phyloP scores from a whole-genome alignment of 106 monocot genomes.

The Dioscorea alata region DNA sequence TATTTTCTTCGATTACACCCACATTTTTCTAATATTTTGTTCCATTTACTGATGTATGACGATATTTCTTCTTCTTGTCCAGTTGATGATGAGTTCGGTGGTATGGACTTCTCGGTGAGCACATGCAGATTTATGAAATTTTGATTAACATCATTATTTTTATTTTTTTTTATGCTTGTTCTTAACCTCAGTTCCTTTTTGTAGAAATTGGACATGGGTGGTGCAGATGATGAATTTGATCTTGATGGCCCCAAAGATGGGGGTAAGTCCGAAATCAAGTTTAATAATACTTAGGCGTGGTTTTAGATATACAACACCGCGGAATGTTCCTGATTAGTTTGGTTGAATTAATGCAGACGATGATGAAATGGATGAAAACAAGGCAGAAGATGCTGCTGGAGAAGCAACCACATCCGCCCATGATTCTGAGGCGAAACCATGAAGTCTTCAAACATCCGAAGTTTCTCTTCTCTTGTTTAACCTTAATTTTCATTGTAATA shows the following conservation, averaged over 20 bases:
- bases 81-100: conserved; percentile 47
- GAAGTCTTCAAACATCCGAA: not conserved
- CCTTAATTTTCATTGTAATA: not conserved
- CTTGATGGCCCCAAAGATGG: conserved; percentile 13
- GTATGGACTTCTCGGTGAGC: conserved; percentile 80
- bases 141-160: not conserved
- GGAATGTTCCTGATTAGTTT: not conserved
- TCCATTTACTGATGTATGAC: not conserved
- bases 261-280: conserved; percentile 5
- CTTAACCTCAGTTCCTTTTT: not conserved
- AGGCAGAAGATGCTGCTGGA: not conserved
- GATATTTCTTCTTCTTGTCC: not conserved
- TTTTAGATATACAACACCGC: no score
- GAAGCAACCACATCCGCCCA: no score
- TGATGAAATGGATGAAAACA: conserved; percentile 12
- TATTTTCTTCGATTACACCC: not conserved
- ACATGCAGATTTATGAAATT: not conserved
- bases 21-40: not conserved
- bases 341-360: not conserved
- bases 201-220: conserved; percentile 52
- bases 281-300: no score
- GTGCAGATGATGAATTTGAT: conserved; percentile 30
- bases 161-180: not conserved
- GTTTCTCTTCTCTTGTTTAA: no score
- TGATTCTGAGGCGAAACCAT: conserved; percentile 10